Percentiles rank a stretch among this genome's conserved stretches.
These are phyloP conservation scores for Fraxinus anomala DNA, from an alignment of 257 asterid species.

Conservation along the genomic window DNA sequence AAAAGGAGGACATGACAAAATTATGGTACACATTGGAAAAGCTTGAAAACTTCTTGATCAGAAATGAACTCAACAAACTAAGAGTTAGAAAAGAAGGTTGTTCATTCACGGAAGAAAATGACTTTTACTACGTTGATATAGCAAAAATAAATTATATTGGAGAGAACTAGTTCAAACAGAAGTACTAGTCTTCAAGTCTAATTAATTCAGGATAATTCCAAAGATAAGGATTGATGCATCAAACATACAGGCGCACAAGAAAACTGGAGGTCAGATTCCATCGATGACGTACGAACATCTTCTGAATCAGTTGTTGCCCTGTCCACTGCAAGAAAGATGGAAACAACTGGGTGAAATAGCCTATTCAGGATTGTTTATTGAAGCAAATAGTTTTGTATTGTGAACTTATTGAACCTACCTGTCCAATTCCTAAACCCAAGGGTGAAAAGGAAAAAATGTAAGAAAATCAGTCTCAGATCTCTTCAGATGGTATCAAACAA, in stretches of 20 bases:
- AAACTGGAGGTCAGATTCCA: slow-evolving; percentile 9
- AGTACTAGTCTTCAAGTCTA: slow-evolving; percentile 11
- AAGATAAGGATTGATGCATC: slow-evolving; percentile 14
- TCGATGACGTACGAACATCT: slow-evolving; percentile 14
- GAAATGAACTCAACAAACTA: slow-evolving; percentile 8
- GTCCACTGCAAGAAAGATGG: slow-evolving; percentile 53
- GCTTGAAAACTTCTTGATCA: neutral
- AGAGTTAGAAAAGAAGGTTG: neutral
- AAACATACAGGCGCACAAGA: slow-evolving; percentile 24
- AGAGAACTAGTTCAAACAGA: slow-evolving; percentile 15
- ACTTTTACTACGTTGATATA: slow-evolving; percentile 19
- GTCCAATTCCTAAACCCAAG: slow-evolving; percentile 73
- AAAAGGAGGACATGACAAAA: neutral
- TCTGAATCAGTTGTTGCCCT: slow-evolving; percentile 47
- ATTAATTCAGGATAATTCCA: slow-evolving; percentile 13
- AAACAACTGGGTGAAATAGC: slow-evolving; percentile 5
- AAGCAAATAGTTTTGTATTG: neutral
- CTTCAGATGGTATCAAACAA: neutral
- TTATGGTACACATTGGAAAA: neutral
- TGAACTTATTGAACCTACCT: slow-evolving; percentile 67
- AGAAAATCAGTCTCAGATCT: neutral
- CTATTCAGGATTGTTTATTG: neutral
- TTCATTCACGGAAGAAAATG: slow-evolving; percentile 9
- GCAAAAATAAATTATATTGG: slow-evolving; percentile 11
- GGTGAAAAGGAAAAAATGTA: neutral